These are phyloP conservation scores for Penstemon barbatus DNA, from an alignment of 257 asterid genomes.

Conservation along the genomic window DNA sequence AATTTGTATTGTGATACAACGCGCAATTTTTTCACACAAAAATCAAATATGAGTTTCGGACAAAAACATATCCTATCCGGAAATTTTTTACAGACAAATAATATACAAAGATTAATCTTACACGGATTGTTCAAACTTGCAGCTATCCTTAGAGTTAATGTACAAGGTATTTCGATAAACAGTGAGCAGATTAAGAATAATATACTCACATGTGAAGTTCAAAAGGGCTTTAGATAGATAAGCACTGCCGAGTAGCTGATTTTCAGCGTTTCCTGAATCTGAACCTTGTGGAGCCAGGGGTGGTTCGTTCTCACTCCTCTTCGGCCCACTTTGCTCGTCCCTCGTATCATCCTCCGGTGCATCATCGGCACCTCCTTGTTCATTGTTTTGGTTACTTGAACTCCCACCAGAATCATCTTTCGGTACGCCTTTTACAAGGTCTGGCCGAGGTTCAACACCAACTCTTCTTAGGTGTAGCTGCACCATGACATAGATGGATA, in stretches of 20 bases:
- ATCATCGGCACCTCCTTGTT: conserved; percentile 41
- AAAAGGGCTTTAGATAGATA: conserved; percentile 30
- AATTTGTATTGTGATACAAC: not conserved
- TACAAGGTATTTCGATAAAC: conserved; percentile 39
- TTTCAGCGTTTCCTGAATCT: conserved; percentile 46
- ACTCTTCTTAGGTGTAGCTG: conserved; percentile 91
- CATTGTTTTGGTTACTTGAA: conserved; percentile 59
- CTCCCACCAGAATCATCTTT: conserved; percentile 63
- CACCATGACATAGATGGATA: conserved; percentile 13
- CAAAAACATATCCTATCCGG: conserved; percentile 1
- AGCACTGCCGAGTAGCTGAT: conserved; percentile 36
- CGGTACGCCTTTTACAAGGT: conserved; percentile 43
- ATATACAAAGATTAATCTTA: conserved; percentile 45
- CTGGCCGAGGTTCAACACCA: conserved; percentile 81
- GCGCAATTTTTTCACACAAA: conserved; percentile 12
- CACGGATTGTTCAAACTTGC: conserved; percentile 21
- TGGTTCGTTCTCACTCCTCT: conserved; percentile 37
- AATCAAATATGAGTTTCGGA: not conserved
- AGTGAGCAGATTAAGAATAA: conserved; percentile 29
- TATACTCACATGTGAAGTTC: conserved; percentile 20
- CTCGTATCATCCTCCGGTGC: conserved; percentile 44
- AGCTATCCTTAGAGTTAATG: conserved; percentile 37
- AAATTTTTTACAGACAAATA: conserved; percentile 28
- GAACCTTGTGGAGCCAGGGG: conserved; percentile 56
- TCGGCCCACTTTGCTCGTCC: conserved; percentile 34